A percentile compares a stretch with the other conserved stretches of the same genome.
phyloP scores from a whole-genome alignment of 2,329 filamentous ascomycete genomes.

The Metarhizium anisopliae region DNA sequence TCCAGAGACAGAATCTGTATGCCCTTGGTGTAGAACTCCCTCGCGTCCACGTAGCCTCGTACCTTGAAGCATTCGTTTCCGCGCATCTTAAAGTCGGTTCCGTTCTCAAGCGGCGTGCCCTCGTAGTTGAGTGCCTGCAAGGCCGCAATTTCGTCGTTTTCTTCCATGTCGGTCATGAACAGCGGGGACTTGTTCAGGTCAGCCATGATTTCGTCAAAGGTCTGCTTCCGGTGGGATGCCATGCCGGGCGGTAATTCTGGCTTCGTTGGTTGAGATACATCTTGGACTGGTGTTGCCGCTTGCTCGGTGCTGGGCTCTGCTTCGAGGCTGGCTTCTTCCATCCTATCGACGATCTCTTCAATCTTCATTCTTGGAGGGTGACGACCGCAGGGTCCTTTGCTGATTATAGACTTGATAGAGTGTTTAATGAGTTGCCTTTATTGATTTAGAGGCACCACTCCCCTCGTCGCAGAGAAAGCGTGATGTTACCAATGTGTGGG shows the following conservation, averaged over 20 bases:
- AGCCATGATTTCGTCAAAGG: constrained; percentile 45
- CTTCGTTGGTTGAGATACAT: constrained; percentile 15
- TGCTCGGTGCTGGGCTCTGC: not conserved
- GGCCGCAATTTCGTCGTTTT: constrained; percentile 78
- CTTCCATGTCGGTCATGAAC: constrained; percentile 91
- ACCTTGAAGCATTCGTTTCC: constrained; percentile 81
- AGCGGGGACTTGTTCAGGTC: constrained; percentile 61
- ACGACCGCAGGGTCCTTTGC: too few species aligned
- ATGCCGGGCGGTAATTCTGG: constrained; percentile 39
- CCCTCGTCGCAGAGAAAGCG: not conserved
- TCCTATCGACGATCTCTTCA: constrained; percentile 33
- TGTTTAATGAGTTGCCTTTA: too few species aligned
- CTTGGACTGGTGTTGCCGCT: not conserved
- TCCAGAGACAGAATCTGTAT: constrained; percentile 60
- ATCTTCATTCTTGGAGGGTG: constrained; percentile 22
- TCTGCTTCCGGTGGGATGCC: constrained; percentile 32
- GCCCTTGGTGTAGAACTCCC: constrained; percentile 88
- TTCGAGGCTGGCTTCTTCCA: constrained; percentile 25
- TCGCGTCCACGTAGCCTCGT: constrained; percentile 70
- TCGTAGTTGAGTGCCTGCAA: constrained; percentile 88
- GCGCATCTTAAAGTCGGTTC: constrained; percentile 76
- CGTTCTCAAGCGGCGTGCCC: constrained; percentile 77
- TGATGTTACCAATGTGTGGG: not conserved
- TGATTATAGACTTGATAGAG: too few species aligned
- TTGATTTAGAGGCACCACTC: too few species aligned